Evolutionary conservation across 2,329 filamentous ascomycete genomes (phyloP).

Genomic region (Penicillium sp.): DNA sequence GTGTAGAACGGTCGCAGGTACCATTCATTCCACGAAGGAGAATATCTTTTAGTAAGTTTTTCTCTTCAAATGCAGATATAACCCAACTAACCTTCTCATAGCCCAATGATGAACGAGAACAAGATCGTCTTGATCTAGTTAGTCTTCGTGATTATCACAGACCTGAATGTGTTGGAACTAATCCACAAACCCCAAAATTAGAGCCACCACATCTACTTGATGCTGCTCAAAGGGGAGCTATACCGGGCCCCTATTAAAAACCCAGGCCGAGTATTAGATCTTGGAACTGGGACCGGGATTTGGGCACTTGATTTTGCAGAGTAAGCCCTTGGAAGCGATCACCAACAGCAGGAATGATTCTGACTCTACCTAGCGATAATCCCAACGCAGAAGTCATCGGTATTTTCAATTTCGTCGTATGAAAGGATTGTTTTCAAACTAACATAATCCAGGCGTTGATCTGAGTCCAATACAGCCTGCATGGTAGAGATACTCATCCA

Average conservation of each 20-base stretch:
- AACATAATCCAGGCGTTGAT: slow-evolving; percentile 30
- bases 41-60: slow-evolving; percentile 32
- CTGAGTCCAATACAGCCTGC: slow-evolving; percentile 37
- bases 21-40: slow-evolving; percentile 37
- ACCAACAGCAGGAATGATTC: not conserved
- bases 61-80: not conserved
- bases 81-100: slow-evolving; percentile 3
- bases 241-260: slow-evolving; percentile 30
- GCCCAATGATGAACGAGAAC: slow-evolving; percentile 42
- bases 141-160: slow-evolving; percentile 12
- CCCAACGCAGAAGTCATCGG: slow-evolving; percentile 36
- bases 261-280: slow-evolving; percentile 36
- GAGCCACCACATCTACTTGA: slow-evolving; percentile 40
- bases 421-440: not conserved
- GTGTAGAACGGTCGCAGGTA: slow-evolving; percentile 37
- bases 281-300: slow-evolving; percentile 43
- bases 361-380: slow-evolving; percentile 25
- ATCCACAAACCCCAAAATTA: slow-evolving; percentile 9
- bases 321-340: slow-evolving; percentile 20
- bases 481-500: slow-evolving; percentile 22
- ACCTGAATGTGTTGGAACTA: not conserved
- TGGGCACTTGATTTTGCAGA: slow-evolving; percentile 45
- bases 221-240: slow-evolving; percentile 37
- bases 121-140: slow-evolving; percentile 40
- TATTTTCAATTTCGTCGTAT: slow-evolving; percentile 11